Percentiles rank a stretch among this genome's conserved stretches.
Evolutionary conservation across 352 stramenopile species (phyloP).

Genomic region (Thalassiosira exigua): DNA sequence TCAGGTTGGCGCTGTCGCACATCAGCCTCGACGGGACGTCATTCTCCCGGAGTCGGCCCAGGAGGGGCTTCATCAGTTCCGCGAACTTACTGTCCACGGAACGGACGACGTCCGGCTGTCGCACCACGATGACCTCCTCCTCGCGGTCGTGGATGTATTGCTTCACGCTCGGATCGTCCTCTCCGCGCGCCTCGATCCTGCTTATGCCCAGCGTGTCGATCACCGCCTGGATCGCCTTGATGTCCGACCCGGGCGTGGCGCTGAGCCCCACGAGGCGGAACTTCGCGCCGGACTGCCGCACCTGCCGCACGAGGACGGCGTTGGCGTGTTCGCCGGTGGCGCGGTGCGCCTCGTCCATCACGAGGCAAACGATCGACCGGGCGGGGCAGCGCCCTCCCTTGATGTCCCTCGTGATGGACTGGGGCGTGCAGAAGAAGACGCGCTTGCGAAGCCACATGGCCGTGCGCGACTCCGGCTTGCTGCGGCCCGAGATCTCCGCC

Average conservation of each 20-base stretch:
- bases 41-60: conserved; percentile 51
- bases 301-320: conserved; percentile 84
- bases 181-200: conserved; percentile 93
- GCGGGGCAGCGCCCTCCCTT: conserved; percentile 71
- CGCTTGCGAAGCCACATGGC: conserved; percentile 91
- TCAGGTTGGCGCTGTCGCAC: conserved; percentile 26
- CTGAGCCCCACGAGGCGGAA: conserved; percentile 89
- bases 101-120: conserved; percentile 59
- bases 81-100: conserved; percentile 66
- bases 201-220: conserved; percentile 93
- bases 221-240: conserved; percentile 94
- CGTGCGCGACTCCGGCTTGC: conserved; percentile 72
- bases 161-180: conserved; percentile 94
- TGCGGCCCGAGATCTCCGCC: conserved; percentile 83
- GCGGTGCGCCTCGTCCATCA: conserved; percentile 97
- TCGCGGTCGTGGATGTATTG: conserved; percentile 89
- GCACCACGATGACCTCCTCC: conserved; percentile 81
- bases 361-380: conserved; percentile 92
- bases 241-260: conserved; percentile 95
- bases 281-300: conserved; percentile 74
- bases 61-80: conserved; percentile 67
- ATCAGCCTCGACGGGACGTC: conserved; percentile 34
- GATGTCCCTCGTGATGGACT: conserved; percentile 97
- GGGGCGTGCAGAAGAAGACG: conserved; percentile 99
- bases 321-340: conserved; percentile 96